phyloP scores from a whole-genome alignment of 495 filamentous ascomycete species.

The Cryomyces minteri region DNA sequence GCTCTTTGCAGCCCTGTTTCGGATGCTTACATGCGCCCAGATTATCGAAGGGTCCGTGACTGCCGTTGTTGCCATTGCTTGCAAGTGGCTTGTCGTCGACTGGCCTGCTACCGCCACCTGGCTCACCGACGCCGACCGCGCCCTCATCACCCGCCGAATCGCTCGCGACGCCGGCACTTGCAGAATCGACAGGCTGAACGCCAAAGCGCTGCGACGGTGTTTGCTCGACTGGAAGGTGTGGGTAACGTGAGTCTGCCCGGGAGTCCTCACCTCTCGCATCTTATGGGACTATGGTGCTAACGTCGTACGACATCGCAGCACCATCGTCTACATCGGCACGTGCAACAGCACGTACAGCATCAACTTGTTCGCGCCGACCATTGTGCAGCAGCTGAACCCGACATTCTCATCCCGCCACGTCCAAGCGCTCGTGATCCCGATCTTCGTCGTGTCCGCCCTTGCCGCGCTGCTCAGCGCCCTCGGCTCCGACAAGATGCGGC shows the following conservation, averaged over 20 bases:
- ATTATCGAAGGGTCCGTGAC: constrained; percentile 29
- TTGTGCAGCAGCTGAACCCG: constrained; percentile 8
- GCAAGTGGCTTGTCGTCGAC: constrained; percentile 24
- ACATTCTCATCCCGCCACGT: constrained; percentile 6
- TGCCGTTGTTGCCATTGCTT: constrained; percentile 16
- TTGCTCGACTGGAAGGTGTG: constrained; percentile 17
- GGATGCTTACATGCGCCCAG: neutral
- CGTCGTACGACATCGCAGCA: neutral
- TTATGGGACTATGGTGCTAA: no score
- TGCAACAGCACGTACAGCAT: constrained; percentile 13
- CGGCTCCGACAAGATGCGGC: constrained; percentile 12
- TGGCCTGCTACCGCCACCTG: constrained; percentile 26
- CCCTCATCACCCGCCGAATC: constrained; percentile 23
- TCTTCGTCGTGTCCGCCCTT: constrained; percentile 13
- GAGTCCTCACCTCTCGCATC: no score
- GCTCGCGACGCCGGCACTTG: constrained; percentile 20
- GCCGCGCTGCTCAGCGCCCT: constrained; percentile 6
- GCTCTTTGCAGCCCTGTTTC: no score
- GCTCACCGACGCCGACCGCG: constrained; percentile 18
- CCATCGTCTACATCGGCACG: constrained; percentile 12
- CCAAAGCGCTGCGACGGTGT: constrained; percentile 12
- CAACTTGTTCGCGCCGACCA: constrained; percentile 13
- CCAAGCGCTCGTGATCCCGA: constrained; percentile 17
- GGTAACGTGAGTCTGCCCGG: no score
- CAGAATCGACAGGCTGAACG: constrained; percentile 23